These are phyloP conservation scores for Pythium aristosporum DNA, from an alignment of 352 stramenopile genomes.

Conservation along the genomic window DNA sequence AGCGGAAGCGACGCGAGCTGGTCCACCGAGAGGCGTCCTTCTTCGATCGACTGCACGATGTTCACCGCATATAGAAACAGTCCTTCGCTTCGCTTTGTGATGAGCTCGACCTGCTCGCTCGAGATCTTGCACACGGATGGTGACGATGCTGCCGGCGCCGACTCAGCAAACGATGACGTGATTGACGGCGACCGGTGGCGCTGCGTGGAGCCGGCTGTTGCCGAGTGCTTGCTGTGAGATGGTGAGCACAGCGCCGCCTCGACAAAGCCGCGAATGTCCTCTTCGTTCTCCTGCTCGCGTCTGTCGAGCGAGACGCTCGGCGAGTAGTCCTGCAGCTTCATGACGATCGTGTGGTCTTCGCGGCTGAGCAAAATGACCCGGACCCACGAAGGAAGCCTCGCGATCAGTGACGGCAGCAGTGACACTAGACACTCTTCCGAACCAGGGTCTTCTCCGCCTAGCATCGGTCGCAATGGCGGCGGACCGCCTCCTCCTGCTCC, in stretches of 20 bases:
- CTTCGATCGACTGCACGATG: slow-evolving; percentile 61
- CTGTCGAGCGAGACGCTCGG: slow-evolving; percentile 48
- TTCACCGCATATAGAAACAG: slow-evolving; percentile 78
- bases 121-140: slow-evolving; percentile 16
- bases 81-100: slow-evolving; percentile 55
- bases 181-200: slow-evolving; percentile 25
- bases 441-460: slow-evolving; percentile 10
- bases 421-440: slow-evolving; percentile 62
- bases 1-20: slow-evolving; percentile 57
- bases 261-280: slow-evolving; percentile 43
- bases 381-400: slow-evolving; percentile 63
- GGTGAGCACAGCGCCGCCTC: slow-evolving; percentile 24
- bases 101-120: slow-evolving; percentile 42
- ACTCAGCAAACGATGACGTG: slow-evolving; percentile 1
- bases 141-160: not conserved
- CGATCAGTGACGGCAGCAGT: slow-evolving; percentile 45
- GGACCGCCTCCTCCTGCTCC: not conserved
- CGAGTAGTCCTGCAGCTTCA: slow-evolving; percentile 54
- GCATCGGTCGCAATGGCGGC: slow-evolving; percentile 11
- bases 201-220: not conserved
- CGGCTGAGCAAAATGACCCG: slow-evolving; percentile 63
- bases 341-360: slow-evolving; percentile 56
- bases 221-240: not conserved
- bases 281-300: slow-evolving; percentile 44
- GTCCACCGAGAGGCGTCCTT: slow-evolving; percentile 45